phyloP scores from a whole-genome alignment of 202 grass and related monocot species.

The Zoysia matrella region DNA sequence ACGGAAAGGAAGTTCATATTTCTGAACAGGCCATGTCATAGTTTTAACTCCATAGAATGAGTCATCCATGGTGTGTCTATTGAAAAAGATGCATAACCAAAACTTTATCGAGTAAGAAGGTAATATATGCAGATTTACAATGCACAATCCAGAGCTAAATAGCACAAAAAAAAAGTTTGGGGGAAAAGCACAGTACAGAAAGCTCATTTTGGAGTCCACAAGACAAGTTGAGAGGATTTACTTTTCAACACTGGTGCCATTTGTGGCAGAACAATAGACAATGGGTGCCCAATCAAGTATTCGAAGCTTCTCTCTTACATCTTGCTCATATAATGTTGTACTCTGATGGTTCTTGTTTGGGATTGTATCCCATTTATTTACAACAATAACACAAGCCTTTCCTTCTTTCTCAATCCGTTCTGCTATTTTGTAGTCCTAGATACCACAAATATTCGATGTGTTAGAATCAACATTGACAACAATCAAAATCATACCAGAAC shows the following conservation, averaged over 20 bases:
- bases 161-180: not conserved
- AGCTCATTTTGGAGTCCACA: not conserved
- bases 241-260: constrained; percentile 81
- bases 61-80: too few species aligned
- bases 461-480: constrained; percentile 23
- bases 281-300: constrained; percentile 91
- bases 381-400: constrained; percentile 94
- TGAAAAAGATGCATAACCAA: not conserved
- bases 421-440: constrained; percentile 92
- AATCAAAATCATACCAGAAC: not conserved
- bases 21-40: too few species aligned
- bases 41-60: too few species aligned
- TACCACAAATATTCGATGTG: constrained; percentile 26
- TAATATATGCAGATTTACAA: not conserved
- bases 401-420: constrained; percentile 96
- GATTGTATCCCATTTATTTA: constrained; percentile 99
- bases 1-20: not conserved
- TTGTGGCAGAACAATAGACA: constrained; percentile 88
- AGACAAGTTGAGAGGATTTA: constrained; percentile 51
- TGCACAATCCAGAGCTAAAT: constrained; percentile 12
- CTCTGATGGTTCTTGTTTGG: constrained; percentile 98
- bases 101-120: not conserved
- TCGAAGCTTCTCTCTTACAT: constrained; percentile 91
- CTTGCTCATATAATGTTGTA: constrained; percentile 83
- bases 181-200: not conserved